These are phyloP conservation scores for Ustilago loliicola DNA, from an alignment of 1,284 basidiomycete genomes.

Conservation along the genomic window DNA sequence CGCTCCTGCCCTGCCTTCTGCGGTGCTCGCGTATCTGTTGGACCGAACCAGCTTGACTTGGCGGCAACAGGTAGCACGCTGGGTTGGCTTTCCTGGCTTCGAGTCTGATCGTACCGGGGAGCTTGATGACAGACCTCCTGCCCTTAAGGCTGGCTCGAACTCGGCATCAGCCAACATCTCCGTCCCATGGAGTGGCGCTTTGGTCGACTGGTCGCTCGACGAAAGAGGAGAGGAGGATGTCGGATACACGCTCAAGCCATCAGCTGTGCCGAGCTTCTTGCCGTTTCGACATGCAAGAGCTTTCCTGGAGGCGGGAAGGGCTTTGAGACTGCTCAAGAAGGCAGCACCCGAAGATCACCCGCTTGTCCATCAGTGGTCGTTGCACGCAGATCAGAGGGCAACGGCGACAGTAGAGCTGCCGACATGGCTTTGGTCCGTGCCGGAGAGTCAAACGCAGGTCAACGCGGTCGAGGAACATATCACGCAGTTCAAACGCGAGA, in stretches of 20 bases:
- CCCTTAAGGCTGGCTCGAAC: slow-evolving; percentile 10
- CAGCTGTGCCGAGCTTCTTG: slow-evolving; percentile 52
- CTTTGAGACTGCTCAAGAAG: slow-evolving; percentile 54
- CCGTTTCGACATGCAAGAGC: slow-evolving; percentile 43
- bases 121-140: slow-evolving; percentile 25
- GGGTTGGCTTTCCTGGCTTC: slow-evolving; percentile 59
- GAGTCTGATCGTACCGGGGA: slow-evolving; percentile 42
- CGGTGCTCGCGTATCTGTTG: slow-evolving; percentile 48
- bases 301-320: slow-evolving; percentile 56
- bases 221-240: slow-evolving; percentile 58
- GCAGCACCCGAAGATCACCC: slow-evolving; percentile 57
- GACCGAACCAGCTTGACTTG: slow-evolving; percentile 48
- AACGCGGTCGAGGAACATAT: slow-evolving; percentile 29
- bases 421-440: slow-evolving; percentile 40
- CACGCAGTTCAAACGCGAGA: slow-evolving; percentile 34
- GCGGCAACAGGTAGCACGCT: slow-evolving; percentile 43
- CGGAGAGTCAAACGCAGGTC: slow-evolving; percentile 18
- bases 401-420: slow-evolving; percentile 25
- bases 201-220: slow-evolving; percentile 56
- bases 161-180: slow-evolving; percentile 11
- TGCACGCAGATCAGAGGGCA: slow-evolving; percentile 8
- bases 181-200: slow-evolving; percentile 52
- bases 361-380: slow-evolving; percentile 41
- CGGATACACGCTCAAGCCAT: slow-evolving; percentile 54
- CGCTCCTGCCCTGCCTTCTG: slow-evolving; percentile 31